Conservation (phyloP, 2,329 filamentous ascomycete species). For the Penicillium sp. region DNA sequence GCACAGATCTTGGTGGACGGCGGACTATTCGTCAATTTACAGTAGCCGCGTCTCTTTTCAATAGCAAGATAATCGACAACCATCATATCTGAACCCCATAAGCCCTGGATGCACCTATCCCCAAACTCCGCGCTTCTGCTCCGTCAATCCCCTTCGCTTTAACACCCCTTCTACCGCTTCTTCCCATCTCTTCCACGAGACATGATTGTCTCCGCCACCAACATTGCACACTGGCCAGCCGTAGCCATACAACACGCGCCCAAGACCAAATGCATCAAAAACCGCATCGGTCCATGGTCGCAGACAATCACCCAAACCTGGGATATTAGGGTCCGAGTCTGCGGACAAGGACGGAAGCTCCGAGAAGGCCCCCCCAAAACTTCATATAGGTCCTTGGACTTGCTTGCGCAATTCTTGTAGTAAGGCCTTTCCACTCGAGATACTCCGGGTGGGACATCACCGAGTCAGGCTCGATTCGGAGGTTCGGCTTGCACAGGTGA, state of each 20-base stretch:
- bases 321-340: conserved; percentile 18
- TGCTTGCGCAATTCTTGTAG: conserved; percentile 62
- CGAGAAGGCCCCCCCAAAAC: conserved; percentile 78
- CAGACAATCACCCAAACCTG: conserved; percentile 54
- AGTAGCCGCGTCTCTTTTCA: conserved; percentile 46
- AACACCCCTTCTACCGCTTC: conserved; percentile 67
- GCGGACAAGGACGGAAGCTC: conserved; percentile 61
- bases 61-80: background rate
- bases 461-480: conserved; percentile 53
- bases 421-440: conserved; percentile 65
- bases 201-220: conserved; percentile 53
- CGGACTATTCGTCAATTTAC: conserved; percentile 83
- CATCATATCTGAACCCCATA: conserved; percentile 50
- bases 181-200: conserved; percentile 74
- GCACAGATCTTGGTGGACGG: conserved; percentile 84
- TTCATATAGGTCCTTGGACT: conserved; percentile 77
- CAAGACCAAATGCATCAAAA: conserved; percentile 67
- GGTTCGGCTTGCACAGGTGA: conserved; percentile 84
- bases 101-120: conserved; percentile 68
- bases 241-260: conserved; percentile 81
- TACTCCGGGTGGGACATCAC: conserved; percentile 53
- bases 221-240: conserved; percentile 92
- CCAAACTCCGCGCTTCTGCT: conserved; percentile 67
- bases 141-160: conserved; percentile 49
- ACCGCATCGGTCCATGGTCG: conserved; percentile 70